Conservation (phyloP, 768 basidiomycete species). For the Rhodosporidiobolus odoratus region DNA sequence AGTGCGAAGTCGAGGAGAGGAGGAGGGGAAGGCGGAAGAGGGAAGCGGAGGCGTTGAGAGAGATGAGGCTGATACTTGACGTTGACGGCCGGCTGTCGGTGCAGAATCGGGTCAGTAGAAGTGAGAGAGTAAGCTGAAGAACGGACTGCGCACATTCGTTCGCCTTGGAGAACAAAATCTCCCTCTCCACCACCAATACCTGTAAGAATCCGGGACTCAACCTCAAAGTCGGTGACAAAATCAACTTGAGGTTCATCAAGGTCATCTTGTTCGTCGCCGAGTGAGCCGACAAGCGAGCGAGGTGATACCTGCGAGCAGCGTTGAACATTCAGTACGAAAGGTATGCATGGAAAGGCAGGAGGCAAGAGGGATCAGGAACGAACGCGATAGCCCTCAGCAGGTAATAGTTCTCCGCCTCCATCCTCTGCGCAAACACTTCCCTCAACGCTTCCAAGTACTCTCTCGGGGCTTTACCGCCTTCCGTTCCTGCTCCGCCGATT, state of each 20-base stretch:
- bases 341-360: not conserved
- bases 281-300: constrained; percentile 27
- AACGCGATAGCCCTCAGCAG: constrained; percentile 35
- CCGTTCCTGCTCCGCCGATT: not conserved
- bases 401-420: constrained; percentile 35
- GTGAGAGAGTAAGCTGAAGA: not conserved
- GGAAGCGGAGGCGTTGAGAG: not conserved
- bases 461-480: constrained; percentile 1
- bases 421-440: constrained; percentile 4
- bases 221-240: constrained; percentile 40
- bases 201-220: constrained; percentile 38
- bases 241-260: constrained; percentile 38
- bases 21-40: not conserved
- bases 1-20: not conserved
- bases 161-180: constrained; percentile 27
- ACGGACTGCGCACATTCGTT: constrained; percentile 7
- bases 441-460: constrained; percentile 11
- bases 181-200: constrained; percentile 38
- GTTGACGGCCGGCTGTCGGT: not conserved
- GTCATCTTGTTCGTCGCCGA: constrained; percentile 40
- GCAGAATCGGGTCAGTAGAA: not conserved
- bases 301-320: constrained; percentile 37
- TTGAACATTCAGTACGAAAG: too few species aligned
- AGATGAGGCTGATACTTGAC: not conserved
- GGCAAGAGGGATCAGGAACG: not conserved